Evolutionary conservation across 164 flowering plant genomes (phyloP), one percentile per base, ranked within the genome.

Genomic region (Nymphaea thermarum): DNA sequence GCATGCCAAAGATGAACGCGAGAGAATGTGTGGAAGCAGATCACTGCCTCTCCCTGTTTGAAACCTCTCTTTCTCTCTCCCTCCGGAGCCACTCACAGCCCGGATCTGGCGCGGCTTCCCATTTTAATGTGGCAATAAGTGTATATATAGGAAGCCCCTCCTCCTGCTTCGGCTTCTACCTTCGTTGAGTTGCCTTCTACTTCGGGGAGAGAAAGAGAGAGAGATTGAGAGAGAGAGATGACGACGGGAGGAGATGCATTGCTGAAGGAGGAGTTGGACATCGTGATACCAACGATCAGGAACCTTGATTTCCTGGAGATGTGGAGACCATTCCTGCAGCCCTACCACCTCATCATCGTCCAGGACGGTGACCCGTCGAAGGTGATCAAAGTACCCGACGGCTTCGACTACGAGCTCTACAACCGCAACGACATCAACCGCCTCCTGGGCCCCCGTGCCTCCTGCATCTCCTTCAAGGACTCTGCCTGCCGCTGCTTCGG

Each of bases 401-500:
- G 96, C 0, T 90, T 85, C 71, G 90, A 90, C 62, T 90, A 87
- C 68, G 96, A 90, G 80, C 88, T 90, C 71, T 86, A 87, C 70
- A 90, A 90, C 63, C 78, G 96, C 3, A 82, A 90, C 51, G 96
- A 90, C 59, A 84, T 90, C 53, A 86, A 90, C 75, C 70, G 75
- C 69, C 82, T 90, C 71, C 72, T 90, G 55, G 93, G 96, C 8
- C 96, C 93, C 18, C 86, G 81, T 77, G 85, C 96, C 41, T 75
- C 79, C 10, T 90, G 96, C 76, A 89, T 89, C 72, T 87, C 96
- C 64, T 89, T 90, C 77, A 90, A 90, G 87, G 96, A 87, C 73
- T 90, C 96, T 44, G 96, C 96, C 62, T 90, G 96, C 61, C 80
- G 91, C 11, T 90, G 96, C 86, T 90, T 90, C 61, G 96, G 93